phyloP scores from a whole-genome alignment of 1,139 yeast genomes.

The Lodderomyces margitis region DNA sequence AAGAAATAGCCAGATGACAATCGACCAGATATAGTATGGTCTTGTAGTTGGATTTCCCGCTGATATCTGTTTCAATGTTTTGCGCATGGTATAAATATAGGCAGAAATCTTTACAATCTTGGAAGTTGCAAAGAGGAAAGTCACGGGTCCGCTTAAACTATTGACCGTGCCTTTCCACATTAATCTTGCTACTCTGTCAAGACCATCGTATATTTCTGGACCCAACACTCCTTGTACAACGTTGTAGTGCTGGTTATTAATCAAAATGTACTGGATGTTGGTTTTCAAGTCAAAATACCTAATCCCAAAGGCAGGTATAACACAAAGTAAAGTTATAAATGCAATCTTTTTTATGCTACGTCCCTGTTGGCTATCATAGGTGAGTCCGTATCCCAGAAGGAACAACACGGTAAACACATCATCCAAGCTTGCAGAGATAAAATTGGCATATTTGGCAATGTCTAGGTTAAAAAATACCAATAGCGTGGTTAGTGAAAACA shows the following conservation, averaged over 20 bases:
- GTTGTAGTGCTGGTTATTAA: constrained; percentile 9
- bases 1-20: constrained; percentile 11
- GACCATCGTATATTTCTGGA: constrained; percentile 9
- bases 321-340: constrained; percentile 5
- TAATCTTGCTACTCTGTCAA: constrained; percentile 6
- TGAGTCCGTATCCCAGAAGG: constrained; percentile 12
- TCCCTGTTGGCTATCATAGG: neutral
- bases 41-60: constrained; percentile 1
- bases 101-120: constrained; percentile 9
- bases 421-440: constrained; percentile 8
- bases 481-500: constrained; percentile 1
- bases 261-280: constrained; percentile 4
- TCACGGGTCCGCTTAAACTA: constrained; percentile 5
- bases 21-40: constrained; percentile 4
- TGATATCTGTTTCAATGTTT: constrained; percentile 5
- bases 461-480: constrained; percentile 7
- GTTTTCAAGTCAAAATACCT: constrained; percentile 11
- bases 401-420: constrained; percentile 11
- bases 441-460: constrained; percentile 8
- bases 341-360: constrained; percentile 6
- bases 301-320: constrained; percentile 9
- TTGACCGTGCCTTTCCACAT: constrained; percentile 4
- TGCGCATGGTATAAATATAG: constrained; percentile 6
- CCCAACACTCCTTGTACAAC: constrained; percentile 12
- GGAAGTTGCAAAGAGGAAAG: constrained; percentile 8